A percentile compares a stretch with the other conserved stretches of the same genome.
Conservation (phyloP, 805 yeast genomes). For the Metschnikowia proteae region DNA sequence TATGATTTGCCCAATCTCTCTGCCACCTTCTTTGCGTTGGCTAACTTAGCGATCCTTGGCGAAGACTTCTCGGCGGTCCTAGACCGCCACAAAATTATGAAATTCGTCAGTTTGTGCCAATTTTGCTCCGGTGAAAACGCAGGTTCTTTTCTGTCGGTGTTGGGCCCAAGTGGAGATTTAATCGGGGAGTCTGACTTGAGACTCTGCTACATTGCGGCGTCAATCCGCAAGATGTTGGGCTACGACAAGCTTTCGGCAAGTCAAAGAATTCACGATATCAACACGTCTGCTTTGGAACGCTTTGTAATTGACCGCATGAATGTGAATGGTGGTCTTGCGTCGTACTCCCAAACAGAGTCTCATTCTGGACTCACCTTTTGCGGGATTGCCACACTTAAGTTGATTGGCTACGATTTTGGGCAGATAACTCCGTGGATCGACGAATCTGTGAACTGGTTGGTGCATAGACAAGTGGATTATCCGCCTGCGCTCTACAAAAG, state of each 20-base stretch:
- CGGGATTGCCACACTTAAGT: conserved; percentile 59
- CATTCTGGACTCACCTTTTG: conserved; percentile 90
- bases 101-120: conserved; percentile 61
- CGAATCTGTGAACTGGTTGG: conserved; percentile 54
- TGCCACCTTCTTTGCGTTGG: conserved; percentile 73
- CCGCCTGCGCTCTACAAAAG: conserved; percentile 25
- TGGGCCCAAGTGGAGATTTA: conserved; percentile 20
- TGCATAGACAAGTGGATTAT: conserved; percentile 54
- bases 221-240: conserved; percentile 52
- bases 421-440: conserved; percentile 14
- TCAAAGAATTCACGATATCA: conserved; percentile 36
- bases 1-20: conserved; percentile 67
- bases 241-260: conserved; percentile 26
- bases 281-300: conserved; percentile 34
- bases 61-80: conserved; percentile 34
- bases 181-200: conserved; percentile 73
- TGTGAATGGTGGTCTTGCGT: conserved; percentile 73
- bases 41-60: conserved; percentile 49
- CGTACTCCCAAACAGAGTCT: conserved; percentile 50
- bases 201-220: conserved; percentile 67
- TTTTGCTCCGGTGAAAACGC: conserved; percentile 22
- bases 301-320: conserved; percentile 31
- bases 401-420: conserved; percentile 30
- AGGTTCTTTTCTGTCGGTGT: conserved; percentile 37
- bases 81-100: conserved; percentile 48